Evolutionary conservation across 352 stramenopile species (phyloP), one percentile per base, ranked within the genome.

Genomic region (Globisporangium emineosum): DNA sequence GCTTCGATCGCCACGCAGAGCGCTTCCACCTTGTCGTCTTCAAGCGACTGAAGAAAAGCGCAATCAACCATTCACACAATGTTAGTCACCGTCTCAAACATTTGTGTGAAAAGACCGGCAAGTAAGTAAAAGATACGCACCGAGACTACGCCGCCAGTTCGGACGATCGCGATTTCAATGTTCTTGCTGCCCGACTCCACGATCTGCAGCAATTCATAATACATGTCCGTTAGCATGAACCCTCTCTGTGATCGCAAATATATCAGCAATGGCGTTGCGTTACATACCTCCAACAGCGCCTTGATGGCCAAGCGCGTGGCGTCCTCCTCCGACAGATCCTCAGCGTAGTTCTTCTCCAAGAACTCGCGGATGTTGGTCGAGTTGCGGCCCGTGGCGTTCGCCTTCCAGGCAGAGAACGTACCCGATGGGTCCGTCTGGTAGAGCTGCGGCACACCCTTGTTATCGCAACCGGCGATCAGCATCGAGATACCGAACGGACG

Each of bases 121-220:
- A 54, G 40, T 40, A 17, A 40, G 33, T 40, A 9, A 40, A 6
- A 32, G 13, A 10, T n/a, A 65, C 78, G 62, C 74, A 92, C 84
- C 83, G 81, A 70, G 40, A 92, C 74, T 58, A 89, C 79, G 62
- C 84, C 83, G 32, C 81, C 83, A 30, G 69, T 78, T 73, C 83
- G 75, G 35, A 99, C 86, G 40, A 99, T 88, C 54, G 94, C 97
- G 62, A 99, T 93, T 83, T 99, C 97, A 88, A 99, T 99, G 77
- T 99, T 99, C 79, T 99, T 99, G 60, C 95, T 97, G 65, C 97
- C 97, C 53, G 94, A 97, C 67, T 99, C 97, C 40, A 99, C 98
- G 52, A 99, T 60, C 62, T 67, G 47, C 19, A 30, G 53, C n/a
- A 51, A 50, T 23, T 15, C 4, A 33, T 8, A 10, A 6, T 12